phyloP scores from a whole-genome alignment of 2,329 filamentous ascomycete genomes.

The Harringtonia lauricola region DNA sequence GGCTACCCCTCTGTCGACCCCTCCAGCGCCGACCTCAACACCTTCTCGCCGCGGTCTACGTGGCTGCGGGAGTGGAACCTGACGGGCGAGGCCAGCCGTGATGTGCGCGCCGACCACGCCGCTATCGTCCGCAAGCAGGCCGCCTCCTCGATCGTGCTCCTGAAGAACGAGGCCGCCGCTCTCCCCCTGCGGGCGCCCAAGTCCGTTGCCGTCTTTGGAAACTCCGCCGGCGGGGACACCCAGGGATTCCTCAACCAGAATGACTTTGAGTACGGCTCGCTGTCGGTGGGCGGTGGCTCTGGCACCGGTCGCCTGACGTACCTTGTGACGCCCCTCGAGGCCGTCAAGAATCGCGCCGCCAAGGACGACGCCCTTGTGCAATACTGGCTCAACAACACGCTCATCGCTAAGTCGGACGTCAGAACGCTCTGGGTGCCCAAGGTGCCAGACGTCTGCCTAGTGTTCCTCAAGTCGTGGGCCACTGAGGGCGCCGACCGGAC shows the following conservation, averaged over 20 bases:
- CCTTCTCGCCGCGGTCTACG: conserved; percentile 34
- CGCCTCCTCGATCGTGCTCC: conserved; percentile 43
- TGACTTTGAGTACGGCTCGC: conserved; percentile 41
- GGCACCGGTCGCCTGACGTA: conserved; percentile 78
- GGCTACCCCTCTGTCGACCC: conserved; percentile 14
- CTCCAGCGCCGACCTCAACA: conserved; percentile 35
- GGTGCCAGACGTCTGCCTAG: conserved; percentile 64
- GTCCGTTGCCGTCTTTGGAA: conserved; percentile 58
- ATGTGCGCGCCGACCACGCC: conserved; percentile 42
- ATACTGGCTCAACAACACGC: conserved; percentile 31
- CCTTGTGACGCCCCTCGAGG: conserved; percentile 57
- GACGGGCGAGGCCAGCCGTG: conserved; percentile 6
- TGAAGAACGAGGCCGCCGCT: conserved; percentile 52
- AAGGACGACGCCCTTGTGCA: conserved; percentile 40
- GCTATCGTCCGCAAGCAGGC: conserved; percentile 38
- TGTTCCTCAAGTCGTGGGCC: conserved; percentile 70
- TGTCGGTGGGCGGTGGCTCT: conserved; percentile 79
- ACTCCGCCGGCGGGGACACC: conserved; percentile 59
- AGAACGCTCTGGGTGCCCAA: conserved; percentile 29
- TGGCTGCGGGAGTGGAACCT: conserved; percentile 25
- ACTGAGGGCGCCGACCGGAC: conserved; percentile 83
- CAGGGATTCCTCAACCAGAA: conserved; percentile 50
- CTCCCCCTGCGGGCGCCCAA: conserved; percentile 34
- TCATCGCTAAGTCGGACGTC: not conserved
- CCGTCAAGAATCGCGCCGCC: conserved; percentile 42